Evolutionary conservation across 2,329 filamentous ascomycete genomes (phyloP), one percentile per base, ranked within the genome.

Genomic region (Ophiostoma ips): DNA sequence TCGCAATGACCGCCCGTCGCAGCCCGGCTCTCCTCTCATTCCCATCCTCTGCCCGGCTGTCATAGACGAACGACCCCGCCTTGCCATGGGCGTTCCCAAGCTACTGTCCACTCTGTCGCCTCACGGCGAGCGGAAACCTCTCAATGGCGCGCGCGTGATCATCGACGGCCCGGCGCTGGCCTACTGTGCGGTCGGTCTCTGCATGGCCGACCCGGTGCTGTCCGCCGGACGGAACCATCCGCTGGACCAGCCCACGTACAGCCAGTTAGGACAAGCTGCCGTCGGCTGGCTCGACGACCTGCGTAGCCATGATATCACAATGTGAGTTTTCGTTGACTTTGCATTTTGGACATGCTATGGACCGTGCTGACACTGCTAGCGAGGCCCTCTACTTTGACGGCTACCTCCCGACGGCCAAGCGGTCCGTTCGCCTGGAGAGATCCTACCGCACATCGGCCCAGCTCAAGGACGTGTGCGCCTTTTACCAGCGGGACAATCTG

Each of bases 311-410:
- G 54, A 53, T 3, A 57, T 53, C 6, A 45, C 43, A 37, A 47
- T 58, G 56, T 55, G 13, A 33, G 52, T 45, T 1, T 13, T n/a
- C n/a, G n/a, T n/a, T n/a, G n/a, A n/a, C n/a, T n/a, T n/a, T n/a
- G n/a, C n/a, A n/a, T n/a, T n/a, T n/a, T n/a, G n/a, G n/a, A n/a
- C n/a, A n/a, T n/a, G n/a, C n/a, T n/a, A n/a, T n/a, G n/a, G n/a
- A n/a, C n/a, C n/a, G n/a, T n/a, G n/a, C n/a, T n/a, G n/a, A n/a
- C n/a, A n/a, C n/a, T n/a, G n/a, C n/a, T n/a, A 85, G 81, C 56
- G 67, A 76, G 52, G 77, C 73, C 44, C 84, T 95, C 49, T 88
- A 83, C 62, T 95, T 96, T 58, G 90, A 96, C 63, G 88, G 88
- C 13, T 81, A 78, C 50, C 71, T 96, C 1, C 90, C 90, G 0